Percentiles rank a stretch among this genome's conserved stretches.
phyloP scores from a whole-genome alignment of 768 basidiomycete genomes.

The Chalciporus chontae region DNA sequence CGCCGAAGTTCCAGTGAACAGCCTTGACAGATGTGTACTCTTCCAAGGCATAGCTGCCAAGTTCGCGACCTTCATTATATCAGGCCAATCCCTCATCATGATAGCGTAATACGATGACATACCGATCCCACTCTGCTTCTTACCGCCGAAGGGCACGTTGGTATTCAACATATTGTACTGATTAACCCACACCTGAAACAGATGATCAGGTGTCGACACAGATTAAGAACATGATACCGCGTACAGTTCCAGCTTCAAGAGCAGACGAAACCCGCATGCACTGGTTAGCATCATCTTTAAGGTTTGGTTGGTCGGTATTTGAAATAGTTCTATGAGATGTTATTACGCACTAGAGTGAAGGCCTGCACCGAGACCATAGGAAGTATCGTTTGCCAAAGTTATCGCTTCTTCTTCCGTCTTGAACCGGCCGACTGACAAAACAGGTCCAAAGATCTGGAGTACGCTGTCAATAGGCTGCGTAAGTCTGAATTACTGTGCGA shows the following conservation, averaged over 20 bases:
- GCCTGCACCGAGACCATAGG: conserved; percentile 89
- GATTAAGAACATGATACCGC: conserved; percentile 16
- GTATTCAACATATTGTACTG: conserved; percentile 81
- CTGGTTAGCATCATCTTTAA: conserved; percentile 71
- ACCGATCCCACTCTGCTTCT: conserved; percentile 90
- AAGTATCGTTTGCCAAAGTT: conserved; percentile 78
- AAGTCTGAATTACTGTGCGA: conserved; percentile 4
- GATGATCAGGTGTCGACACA: conserved; percentile 5
- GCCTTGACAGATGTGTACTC: conserved; percentile 84
- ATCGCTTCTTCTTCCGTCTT: conserved; percentile 86
- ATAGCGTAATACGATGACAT: conserved; percentile 2
- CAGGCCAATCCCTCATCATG: conserved; percentile 3
- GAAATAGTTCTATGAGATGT: not conserved
- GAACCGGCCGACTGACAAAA: conserved; percentile 80
- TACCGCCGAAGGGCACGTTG: conserved; percentile 94
- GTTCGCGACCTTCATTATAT: conserved; percentile 66
- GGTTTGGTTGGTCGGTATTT: conserved; percentile 20
- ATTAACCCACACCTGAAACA: conserved; percentile 81
- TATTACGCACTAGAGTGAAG: conserved; percentile 72
- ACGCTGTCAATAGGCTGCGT: conserved; percentile 10
- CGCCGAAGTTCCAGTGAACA: conserved; percentile 86
- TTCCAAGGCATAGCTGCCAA: conserved; percentile 80
- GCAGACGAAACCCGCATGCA: conserved; percentile 86
- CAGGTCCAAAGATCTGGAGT: conserved; percentile 88
- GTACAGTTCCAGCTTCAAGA: conserved; percentile 85